Conservation (phyloP, 352 stramenopile genomes). For the Phytopythium helicoides region DNA sequence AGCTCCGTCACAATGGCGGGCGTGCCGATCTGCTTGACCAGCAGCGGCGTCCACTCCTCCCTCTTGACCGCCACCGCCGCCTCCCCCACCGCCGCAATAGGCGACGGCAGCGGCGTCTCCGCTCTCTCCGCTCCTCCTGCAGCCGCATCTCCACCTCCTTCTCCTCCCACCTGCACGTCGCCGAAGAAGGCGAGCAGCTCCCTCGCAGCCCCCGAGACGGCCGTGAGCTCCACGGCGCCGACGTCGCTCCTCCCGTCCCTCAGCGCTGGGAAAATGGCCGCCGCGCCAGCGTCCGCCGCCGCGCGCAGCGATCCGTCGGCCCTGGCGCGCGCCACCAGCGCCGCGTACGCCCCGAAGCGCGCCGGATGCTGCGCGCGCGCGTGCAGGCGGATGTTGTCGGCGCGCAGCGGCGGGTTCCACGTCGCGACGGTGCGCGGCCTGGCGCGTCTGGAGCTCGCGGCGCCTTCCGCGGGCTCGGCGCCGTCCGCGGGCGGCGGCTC, state of each 20-base stretch:
- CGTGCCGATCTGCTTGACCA: constrained; percentile 11
- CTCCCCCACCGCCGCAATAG: no score
- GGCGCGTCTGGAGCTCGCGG: constrained; percentile 10
- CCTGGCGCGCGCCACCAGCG: constrained; percentile 22
- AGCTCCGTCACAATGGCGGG: constrained; percentile 22
- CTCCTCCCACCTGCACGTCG: background rate
- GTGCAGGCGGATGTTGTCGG: constrained; percentile 44
- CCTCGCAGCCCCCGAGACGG: background rate
- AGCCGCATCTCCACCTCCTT: background rate
- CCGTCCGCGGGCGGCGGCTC: constrained; percentile 15
- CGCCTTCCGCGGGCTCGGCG: background rate
- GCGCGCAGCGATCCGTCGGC: constrained; percentile 12
- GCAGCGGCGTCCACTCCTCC: background rate
- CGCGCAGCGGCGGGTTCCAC: constrained; percentile 34
- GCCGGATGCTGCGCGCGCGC: constrained; percentile 28
- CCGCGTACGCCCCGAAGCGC: constrained; percentile 28
- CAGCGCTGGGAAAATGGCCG: constrained; percentile 4
- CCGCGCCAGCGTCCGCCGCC: constrained; percentile 1
- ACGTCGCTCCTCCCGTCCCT: background rate
- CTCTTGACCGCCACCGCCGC: background rate
- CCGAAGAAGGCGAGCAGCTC: constrained; percentile 19
- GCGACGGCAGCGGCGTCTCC: no score
- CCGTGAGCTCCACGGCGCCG: background rate
- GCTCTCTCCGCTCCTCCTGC: background rate
- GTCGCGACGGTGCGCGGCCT: constrained; percentile 30